Evolutionary conservation across 495 filamentous ascomycete species (phyloP).

Genomic region (Massariosphaeria phaeospora): DNA sequence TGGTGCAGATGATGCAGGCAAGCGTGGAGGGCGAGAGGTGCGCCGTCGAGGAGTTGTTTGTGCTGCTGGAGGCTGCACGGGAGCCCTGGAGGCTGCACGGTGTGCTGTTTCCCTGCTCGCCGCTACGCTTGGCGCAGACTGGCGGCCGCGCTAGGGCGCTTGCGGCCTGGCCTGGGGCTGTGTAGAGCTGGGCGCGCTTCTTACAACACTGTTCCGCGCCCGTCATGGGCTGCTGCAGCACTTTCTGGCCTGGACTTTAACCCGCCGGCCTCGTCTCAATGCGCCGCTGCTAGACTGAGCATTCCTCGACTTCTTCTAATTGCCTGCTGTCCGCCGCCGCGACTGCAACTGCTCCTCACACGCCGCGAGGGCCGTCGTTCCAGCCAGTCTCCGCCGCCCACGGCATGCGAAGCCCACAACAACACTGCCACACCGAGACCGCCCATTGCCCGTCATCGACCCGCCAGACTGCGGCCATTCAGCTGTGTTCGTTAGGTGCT

Average conservation of each 20-base stretch:
- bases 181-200: background rate
- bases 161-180: background rate
- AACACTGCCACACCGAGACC: conserved; percentile 25
- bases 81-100: background rate
- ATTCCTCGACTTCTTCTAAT: background rate
- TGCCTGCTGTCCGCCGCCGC: background rate
- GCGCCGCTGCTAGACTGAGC: background rate
- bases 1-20: background rate
- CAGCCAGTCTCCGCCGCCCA: background rate
- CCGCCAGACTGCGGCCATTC: conserved; percentile 7
- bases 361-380: background rate
- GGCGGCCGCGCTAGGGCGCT: background rate
- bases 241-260: too few relatives aligned
- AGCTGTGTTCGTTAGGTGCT: conserved; percentile 13
- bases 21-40: background rate
- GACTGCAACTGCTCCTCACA: background rate
- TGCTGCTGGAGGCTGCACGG: background rate
- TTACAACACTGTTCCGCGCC: background rate
- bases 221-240: background rate
- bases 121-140: background rate
- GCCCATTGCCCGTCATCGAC: background rate
- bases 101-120: background rate
- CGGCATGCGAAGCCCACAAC: background rate
- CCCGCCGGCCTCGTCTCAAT: background rate
- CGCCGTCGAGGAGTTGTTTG: background rate